Base-by-base conservation (phyloP, 345 rosid genomes). In the Noccaea caerulescens region DNA sequence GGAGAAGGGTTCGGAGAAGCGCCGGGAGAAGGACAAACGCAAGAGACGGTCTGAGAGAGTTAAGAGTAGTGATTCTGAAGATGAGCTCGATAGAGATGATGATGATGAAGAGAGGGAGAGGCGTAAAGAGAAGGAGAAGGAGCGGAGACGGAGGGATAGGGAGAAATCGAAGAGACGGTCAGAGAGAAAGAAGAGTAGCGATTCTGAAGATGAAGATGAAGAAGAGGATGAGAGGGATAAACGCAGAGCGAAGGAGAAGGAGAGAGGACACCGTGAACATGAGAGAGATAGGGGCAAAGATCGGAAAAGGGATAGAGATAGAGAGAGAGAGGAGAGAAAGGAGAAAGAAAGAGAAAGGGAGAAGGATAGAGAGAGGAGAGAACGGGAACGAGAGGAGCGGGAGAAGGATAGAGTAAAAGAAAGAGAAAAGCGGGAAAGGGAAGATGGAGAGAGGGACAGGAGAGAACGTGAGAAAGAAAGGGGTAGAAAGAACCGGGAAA, bases 401-500 rank as follows among this genome's bases (percentile, higher is more conserved):
- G 84, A 46, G 68, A 71, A 66, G 68, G 79, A 64, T 41, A 72
- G 75, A 66, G 63, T 77, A 8, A 77, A 66, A 45, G 82, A 75
- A 68, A 76, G 80, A 42, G 76, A 70, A 25, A 66, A 84, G 56
- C 72, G 74, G 63, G 77, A 73, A 73, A 12, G 61, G 43, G 66
- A 62, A 62, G 73, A 68, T 60, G 73, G 34, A 8, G 77, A 68
- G 60, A 72, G 78, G 39, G 82, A 81, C 2, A 76, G 64, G 72
- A 74, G 56, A 67, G 80, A 74, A 63, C 75, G 64, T 68, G 89
- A 86, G 36, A 82, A 63, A 44, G 93, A 85, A 59, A 86, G 82
- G 80, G 84, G 81, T 66, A 79, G 82, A 80, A 84, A 76, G 80
- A 38, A 25, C 42, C 83, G 88, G 76, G 93, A 86, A 41, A 83